Evolutionary conservation across 345 rosid genomes (phyloP).

Genomic region (Populus davidiana): DNA sequence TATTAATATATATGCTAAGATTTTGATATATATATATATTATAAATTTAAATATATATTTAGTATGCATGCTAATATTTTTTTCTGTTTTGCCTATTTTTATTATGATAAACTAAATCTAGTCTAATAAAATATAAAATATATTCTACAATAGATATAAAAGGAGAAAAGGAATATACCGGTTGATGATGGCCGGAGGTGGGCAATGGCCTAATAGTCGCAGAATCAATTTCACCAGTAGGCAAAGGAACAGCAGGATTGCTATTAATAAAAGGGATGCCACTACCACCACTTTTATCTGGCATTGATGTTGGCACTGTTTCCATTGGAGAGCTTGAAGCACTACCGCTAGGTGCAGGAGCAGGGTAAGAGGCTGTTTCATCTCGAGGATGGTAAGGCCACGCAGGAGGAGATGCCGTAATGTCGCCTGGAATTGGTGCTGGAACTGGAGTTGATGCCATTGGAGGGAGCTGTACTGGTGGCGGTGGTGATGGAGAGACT

Average conservation of each 20-base stretch:
- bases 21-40: no score
- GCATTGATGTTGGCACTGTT: slow-evolving; percentile 37
- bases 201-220: slow-evolving; percentile 77
- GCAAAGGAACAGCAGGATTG: slow-evolving; percentile 93
- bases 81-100: no score
- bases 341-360: slow-evolving; percentile 44
- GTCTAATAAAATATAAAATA: no score
- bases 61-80: no score
- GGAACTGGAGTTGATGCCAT: slow-evolving; percentile 38
- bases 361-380: slow-evolving; percentile 50
- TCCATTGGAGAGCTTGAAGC: slow-evolving; percentile 36
- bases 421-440: slow-evolving; percentile 58
- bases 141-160: not conserved
- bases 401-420: slow-evolving; percentile 59
- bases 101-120: no score
- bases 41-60: no score
- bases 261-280: slow-evolving; percentile 84
- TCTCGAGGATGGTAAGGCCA: slow-evolving; percentile 82
- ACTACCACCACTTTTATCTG: slow-evolving; percentile 62
- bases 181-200: slow-evolving; percentile 39
- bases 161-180: slow-evolving; percentile 26
- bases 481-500: slow-evolving; percentile 39
- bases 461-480: slow-evolving; percentile 32
- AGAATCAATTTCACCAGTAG: slow-evolving; percentile 94
- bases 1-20: no score